Base-by-base conservation (phyloP, 2,329 filamentous ascomycete genomes). In the Fonsecaea pedrosoi region DNA sequence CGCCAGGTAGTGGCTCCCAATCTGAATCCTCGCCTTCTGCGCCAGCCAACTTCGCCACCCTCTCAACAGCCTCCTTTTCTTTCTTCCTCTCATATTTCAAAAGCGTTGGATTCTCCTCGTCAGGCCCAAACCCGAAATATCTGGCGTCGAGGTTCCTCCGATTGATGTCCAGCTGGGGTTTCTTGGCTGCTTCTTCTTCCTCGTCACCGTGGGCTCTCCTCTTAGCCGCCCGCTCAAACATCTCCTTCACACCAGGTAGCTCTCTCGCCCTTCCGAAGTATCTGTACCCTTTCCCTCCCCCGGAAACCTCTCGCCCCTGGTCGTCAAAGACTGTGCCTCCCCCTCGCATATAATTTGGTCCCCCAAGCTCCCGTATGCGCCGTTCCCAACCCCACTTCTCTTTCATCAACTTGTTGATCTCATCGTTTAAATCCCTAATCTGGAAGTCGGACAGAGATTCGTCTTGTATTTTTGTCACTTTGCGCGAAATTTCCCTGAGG, bases 321-420 rank as follows among this genome's bases (percentile, higher is more conserved):
- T 92, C 90, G 76, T 92, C 90, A 78, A 91, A 92, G 57, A 91
- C 84, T 71, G 88, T 87, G 35, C 84, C 88, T 0, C 85, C 86
- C 4, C 87, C 87, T 58, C 93, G 86, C 90, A 95, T 96, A 79
- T 98, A 99, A 80, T 98, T 98, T 35, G 95, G 95, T 2, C 95
- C 95, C n/a, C 95, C 95, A 30, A 98, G 79, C 75, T 96, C 96
- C 66, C 94, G 87, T 73, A 99, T 97, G 81, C 97, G 93, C 73
- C 95, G 88, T 83, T 99, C 95, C 95, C 95, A 99, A 86, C 96
- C 94, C 85, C 96, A 93, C 81, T 99, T 99, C 83, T 99, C 95
- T 71, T 93, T 89, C 92, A 99, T 97, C 69, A 97, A 86, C 82
- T 97, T 96, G 84, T 99, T 99, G 84, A 99, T 96, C 81, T 99